Conservation (phyloP, 1,284 basidiomycete species). For the Fomitopsis pinicola region DNA sequence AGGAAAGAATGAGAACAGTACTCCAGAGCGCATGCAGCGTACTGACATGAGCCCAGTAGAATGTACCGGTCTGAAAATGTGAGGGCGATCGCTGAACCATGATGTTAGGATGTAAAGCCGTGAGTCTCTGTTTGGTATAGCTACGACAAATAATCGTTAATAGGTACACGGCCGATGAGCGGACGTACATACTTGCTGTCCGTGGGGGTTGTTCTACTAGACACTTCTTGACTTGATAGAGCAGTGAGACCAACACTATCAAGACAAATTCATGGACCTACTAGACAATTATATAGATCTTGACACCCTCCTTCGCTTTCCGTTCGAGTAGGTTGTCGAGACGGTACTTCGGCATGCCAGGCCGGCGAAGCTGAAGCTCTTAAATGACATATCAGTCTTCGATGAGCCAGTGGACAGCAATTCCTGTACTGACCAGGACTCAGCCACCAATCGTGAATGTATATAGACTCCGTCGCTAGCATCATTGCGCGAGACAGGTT, state of each 20-base stretch:
- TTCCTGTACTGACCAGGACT: conserved; percentile 58
- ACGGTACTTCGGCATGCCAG: conserved; percentile 83
- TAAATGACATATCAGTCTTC: conserved; percentile 1
- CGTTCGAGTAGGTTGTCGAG: conserved; percentile 85
- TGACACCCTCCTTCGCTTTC: conserved; percentile 95
- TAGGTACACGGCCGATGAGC: conserved; percentile 9
- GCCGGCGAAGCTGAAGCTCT: conserved; percentile 84
- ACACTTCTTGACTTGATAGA: conserved; percentile 82
- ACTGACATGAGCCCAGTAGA: conserved; percentile 95
- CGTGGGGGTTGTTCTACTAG: conserved; percentile 92
- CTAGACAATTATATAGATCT: conserved; percentile 96
- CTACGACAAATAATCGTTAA: conserved; percentile 32
- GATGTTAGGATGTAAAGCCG: conserved; percentile 86
- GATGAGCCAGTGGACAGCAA: not conserved
- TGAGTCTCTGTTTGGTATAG: conserved; percentile 90
- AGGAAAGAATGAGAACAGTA: conserved; percentile 3
- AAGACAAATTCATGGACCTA: conserved; percentile 31
- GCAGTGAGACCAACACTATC: conserved; percentile 1
- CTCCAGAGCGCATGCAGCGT: not conserved
- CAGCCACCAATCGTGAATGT: conserved; percentile 97
- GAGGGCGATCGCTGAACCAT: conserved; percentile 97
- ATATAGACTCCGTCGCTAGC: conserved; percentile 85
- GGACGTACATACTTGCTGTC: conserved; percentile 70
- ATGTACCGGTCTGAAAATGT: conserved; percentile 96
- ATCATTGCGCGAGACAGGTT: conserved; percentile 92